Conservation (phyloP, 1,284 basidiomycete species). For the Clitocybe nebularis region DNA sequence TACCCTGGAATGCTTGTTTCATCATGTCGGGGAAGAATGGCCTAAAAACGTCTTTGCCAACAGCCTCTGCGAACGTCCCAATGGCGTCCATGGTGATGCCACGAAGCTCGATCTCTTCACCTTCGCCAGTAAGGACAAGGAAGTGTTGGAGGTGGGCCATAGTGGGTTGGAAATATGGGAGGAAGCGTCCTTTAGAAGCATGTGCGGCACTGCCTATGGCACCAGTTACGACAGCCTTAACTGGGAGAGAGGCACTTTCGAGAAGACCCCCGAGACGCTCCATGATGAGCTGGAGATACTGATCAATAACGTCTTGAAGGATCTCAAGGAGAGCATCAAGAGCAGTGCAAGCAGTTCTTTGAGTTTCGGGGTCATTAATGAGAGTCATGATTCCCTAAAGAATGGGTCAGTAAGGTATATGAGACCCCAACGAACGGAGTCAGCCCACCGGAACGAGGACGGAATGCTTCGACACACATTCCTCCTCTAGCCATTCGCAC, state of each 20-base stretch:
- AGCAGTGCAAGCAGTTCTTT: constrained; percentile 91
- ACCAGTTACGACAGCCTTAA: constrained; percentile 96
- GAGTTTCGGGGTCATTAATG: constrained; percentile 85
- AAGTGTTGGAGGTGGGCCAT: constrained; percentile 90
- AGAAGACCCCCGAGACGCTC: constrained; percentile 88
- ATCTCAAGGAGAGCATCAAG: constrained; percentile 97
- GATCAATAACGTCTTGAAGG: constrained; percentile 85
- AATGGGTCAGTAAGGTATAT: constrained; percentile 5
- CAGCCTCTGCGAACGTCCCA: constrained; percentile 96
- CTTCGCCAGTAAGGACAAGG: constrained; percentile 77
- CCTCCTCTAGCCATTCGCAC: constrained; percentile 97
- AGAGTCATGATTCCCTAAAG: constrained; percentile 81
- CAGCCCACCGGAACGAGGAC: constrained; percentile 79
- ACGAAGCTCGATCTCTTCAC: constrained; percentile 90
- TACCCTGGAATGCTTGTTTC: constrained; percentile 91
- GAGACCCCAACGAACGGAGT: constrained; percentile 1
- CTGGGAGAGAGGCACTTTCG: constrained; percentile 78
- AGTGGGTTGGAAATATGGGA: constrained; percentile 93
- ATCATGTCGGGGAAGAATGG: constrained; percentile 97
- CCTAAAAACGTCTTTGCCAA: constrained; percentile 91
- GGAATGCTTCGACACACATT: constrained; percentile 83
- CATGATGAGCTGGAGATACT: constrained; percentile 95
- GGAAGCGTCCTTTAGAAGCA: constrained; percentile 91
- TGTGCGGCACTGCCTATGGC: constrained; percentile 98
- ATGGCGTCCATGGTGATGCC: constrained; percentile 98